Evolutionary conservation across 306 rosid species (phyloP), one percentile per base, ranked within the genome.

Genomic region (Crataegus laevigata): DNA sequence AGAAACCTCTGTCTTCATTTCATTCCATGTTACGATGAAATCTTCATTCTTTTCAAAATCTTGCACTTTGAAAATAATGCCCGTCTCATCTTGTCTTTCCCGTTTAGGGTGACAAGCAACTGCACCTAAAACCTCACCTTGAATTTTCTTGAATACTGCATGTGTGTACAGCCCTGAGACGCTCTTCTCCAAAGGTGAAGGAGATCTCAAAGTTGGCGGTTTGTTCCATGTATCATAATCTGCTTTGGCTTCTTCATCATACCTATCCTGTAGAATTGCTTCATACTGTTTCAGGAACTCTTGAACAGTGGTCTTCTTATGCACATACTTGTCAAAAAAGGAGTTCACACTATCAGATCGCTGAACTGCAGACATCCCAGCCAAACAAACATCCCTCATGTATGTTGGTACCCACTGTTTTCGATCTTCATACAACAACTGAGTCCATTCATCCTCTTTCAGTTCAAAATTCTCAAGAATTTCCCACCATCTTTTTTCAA

Each of bases 161-260:
- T 88, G 91, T 8, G 97, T 89, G 83, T 83, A 94, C 71, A 81
- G 66, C 82, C 91, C 96, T 24, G 96, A 85, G 81, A 90, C 93
- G 59, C 92, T 90, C 83, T 94, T 94, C 91, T 92, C 99, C 52
- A 94, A 81, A 1, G 99, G 99, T 8, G 99, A 94, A 75, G 99
- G 99, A 76, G 99, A 89, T 84, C 81, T 94, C 34, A 87, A 71
- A 14, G 89, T 81, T 29, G 96, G 96, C 43, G 77, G 87, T 84
- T 88, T 91, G 86, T 87, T 92, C 97, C 96, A 92, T 29, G 90
- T 89, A 83, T 94, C 99, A 42, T 90, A 91, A 86, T 94, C 97
- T 77, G 97, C 97, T 80, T 92, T 94, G 40, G 97, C 99, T 89
- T 94, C 99, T 85, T 94, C 99, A 82, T 94, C 99, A 79, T 89